Conservation (phyloP, 1,284 basidiomycete species). For the Apiotrichum mycotoxinovorans region DNA sequence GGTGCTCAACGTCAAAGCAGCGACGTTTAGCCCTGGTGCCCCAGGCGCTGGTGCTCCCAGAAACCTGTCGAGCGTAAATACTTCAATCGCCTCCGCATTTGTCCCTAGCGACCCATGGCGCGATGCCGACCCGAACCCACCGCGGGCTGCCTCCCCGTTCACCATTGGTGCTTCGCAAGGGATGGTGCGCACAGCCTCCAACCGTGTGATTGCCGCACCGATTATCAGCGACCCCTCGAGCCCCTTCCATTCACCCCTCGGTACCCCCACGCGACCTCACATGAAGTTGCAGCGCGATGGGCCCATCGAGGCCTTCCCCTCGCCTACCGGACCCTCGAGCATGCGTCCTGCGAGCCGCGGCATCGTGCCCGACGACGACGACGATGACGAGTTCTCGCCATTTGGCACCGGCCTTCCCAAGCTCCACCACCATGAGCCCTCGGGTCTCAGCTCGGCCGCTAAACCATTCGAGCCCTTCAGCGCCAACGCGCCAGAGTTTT, state of each 20-base stretch:
- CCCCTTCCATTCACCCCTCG: slow-evolving; percentile 53
- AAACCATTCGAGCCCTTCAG: slow-evolving; percentile 43
- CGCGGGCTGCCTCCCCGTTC: slow-evolving; percentile 40
- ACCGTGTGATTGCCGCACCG: slow-evolving; percentile 81
- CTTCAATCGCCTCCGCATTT: slow-evolving; percentile 79
- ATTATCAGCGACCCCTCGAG: slow-evolving; percentile 67
- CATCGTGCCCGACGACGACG: slow-evolving; percentile 48
- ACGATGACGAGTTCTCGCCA: slow-evolving; percentile 58
- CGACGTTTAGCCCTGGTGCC: slow-evolving; percentile 61
- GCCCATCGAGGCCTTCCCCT: slow-evolving; percentile 38
- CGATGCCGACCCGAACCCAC: slow-evolving; percentile 28
- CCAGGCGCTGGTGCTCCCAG: slow-evolving; percentile 46
- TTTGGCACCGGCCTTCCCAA: slow-evolving; percentile 49
- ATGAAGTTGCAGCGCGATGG: slow-evolving; percentile 23
- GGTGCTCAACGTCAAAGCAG: slow-evolving; percentile 63
- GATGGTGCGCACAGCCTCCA: slow-evolving; percentile 60
- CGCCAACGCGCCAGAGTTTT: slow-evolving; percentile 3
- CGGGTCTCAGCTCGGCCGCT: slow-evolving; percentile 31
- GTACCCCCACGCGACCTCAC: slow-evolving; percentile 35
- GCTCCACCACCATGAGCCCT: slow-evolving; percentile 26
- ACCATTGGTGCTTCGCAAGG: slow-evolving; percentile 52
- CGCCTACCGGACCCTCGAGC: slow-evolving; percentile 25
- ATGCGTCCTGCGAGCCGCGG: slow-evolving; percentile 23
- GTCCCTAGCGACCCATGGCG: slow-evolving; percentile 60
- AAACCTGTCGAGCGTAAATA: too few species aligned